A percentile compares a stretch with the other conserved stretches of the same genome.
Conservation (phyloP, 306 rosid species). For the Mimosa pudica region DNA sequence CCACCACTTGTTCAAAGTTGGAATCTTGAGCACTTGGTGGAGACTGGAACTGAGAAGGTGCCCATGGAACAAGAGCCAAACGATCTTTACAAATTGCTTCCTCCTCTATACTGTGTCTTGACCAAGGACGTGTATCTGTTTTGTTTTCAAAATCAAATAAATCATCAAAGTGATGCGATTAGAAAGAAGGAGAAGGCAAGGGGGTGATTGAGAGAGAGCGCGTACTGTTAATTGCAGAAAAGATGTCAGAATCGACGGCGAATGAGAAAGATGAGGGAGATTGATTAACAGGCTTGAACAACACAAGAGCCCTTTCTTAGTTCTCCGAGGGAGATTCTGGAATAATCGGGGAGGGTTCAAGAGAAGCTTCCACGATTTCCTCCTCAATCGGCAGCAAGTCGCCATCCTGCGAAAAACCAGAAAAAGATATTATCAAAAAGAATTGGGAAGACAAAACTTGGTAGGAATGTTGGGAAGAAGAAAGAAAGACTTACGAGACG, state of each 20-base stretch:
- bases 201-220: not conserved
- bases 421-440: not conserved
- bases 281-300: slow-evolving; percentile 50
- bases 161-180: not conserved
- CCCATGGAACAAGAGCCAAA: slow-evolving; percentile 22
- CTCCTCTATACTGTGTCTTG: not conserved
- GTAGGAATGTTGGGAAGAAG: not conserved
- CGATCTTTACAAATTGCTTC: not conserved
- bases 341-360: not conserved
- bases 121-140: slow-evolving; percentile 9
- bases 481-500: slow-evolving; percentile 47
- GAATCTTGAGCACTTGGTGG: not conserved
- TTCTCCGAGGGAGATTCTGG: slow-evolving; percentile 18
- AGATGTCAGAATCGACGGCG: slow-evolving; percentile 49
- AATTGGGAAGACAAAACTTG: not conserved
- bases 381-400: not conserved
- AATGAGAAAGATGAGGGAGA: slow-evolving; percentile 43
- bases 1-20: not conserved
- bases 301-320: slow-evolving; percentile 72
- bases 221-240: slow-evolving; percentile 60
- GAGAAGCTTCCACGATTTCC: not conserved
- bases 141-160: not conserved
- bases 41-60: slow-evolving; percentile 1
- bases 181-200: not conserved
- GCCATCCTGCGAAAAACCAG: not conserved